Evolutionary conservation across 116 monocot species (phyloP).

Genomic region (Trichopus zeylanicus): DNA sequence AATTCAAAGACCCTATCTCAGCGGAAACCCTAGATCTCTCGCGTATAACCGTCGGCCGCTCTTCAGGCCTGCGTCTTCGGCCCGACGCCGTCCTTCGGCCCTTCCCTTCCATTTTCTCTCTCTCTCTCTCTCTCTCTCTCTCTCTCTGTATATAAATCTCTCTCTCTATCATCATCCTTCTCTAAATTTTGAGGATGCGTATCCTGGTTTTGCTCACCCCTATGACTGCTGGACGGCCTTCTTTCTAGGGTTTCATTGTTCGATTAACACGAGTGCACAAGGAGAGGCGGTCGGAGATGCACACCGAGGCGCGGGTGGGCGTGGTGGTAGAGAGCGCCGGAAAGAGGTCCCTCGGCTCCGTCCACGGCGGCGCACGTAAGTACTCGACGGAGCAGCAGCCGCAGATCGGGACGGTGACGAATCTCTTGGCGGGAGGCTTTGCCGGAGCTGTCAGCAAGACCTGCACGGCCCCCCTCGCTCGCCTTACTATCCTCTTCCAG

Average conservation of each 20-base stretch:
- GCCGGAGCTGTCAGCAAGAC: conserved; percentile 90
- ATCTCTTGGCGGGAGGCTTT: conserved; percentile 64
- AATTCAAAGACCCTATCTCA: too few relatives aligned
- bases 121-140: too few relatives aligned
- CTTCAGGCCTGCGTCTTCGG: too few relatives aligned
- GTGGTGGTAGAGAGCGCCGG: conserved; percentile 19
- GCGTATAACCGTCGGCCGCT: too few relatives aligned
- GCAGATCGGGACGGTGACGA: conserved; percentile 49
- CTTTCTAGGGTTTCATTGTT: conserved; percentile 6
- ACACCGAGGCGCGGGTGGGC: conserved; percentile 33
- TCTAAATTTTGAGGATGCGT: too few relatives aligned
- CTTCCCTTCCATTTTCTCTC: too few relatives aligned
- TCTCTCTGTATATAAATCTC: too few relatives aligned
- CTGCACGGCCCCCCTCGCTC: conserved; percentile 79
- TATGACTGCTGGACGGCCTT: too few relatives aligned
- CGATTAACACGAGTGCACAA: neutral
- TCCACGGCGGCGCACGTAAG: conserved; percentile 9
- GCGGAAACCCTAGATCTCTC: too few relatives aligned
- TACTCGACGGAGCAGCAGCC: conserved; percentile 14
- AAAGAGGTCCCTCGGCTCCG: conserved; percentile 16
- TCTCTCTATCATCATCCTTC: too few relatives aligned
- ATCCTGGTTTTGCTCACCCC: too few relatives aligned
- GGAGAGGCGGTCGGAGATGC: conserved; percentile 6
- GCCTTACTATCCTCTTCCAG: conserved; percentile 85
- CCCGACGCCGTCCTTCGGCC: too few relatives aligned